These are phyloP conservation scores for Mortierella sp. DNA, from an alignment of 371 early-diverging fungal species.

Conservation along the genomic window DNA sequence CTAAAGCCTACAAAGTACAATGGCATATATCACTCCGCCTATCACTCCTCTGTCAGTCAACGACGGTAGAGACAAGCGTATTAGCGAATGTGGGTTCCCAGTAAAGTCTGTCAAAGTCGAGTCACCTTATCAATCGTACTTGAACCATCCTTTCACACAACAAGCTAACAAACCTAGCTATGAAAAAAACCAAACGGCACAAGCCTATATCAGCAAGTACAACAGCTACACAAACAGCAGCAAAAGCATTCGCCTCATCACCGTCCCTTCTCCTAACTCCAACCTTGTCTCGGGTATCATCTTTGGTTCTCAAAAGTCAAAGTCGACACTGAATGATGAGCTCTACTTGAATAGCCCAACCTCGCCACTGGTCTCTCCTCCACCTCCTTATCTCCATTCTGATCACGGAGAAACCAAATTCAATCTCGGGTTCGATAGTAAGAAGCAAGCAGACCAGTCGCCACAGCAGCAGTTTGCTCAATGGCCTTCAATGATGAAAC, in stretches of 20 bases:
- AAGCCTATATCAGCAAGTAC: constrained; percentile 27
- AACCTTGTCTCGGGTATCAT: no score
- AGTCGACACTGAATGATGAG: constrained; percentile 11
- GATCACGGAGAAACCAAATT: constrained; percentile 10
- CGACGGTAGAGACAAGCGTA: constrained; percentile 9
- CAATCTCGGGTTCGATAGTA: constrained; percentile 3
- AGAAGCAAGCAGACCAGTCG: neutral
- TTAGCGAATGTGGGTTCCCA: constrained; percentile 25
- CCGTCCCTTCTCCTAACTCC: constrained; percentile 7
- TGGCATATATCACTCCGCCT: neutral
- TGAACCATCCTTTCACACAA: constrained; percentile 33
- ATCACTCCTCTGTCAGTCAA: neutral
- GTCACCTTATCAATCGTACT: constrained; percentile 27
- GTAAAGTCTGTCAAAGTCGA: constrained; percentile 31
- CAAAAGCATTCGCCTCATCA: constrained; percentile 25
- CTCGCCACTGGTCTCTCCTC: constrained; percentile 37
- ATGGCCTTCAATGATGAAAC: constrained; percentile 25
- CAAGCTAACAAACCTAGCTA: neutral
- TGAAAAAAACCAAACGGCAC: neutral
- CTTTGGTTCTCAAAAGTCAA: neutral
- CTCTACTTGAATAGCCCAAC: constrained; percentile 20
- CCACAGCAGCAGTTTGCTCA: constrained; percentile 11
- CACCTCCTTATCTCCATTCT: constrained; percentile 38
- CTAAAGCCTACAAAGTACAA: neutral
- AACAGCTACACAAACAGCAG: constrained; percentile 40